Base-by-base conservation (phyloP, 2,329 filamentous ascomycete genomes). In the Diplodia corticola region DNA sequence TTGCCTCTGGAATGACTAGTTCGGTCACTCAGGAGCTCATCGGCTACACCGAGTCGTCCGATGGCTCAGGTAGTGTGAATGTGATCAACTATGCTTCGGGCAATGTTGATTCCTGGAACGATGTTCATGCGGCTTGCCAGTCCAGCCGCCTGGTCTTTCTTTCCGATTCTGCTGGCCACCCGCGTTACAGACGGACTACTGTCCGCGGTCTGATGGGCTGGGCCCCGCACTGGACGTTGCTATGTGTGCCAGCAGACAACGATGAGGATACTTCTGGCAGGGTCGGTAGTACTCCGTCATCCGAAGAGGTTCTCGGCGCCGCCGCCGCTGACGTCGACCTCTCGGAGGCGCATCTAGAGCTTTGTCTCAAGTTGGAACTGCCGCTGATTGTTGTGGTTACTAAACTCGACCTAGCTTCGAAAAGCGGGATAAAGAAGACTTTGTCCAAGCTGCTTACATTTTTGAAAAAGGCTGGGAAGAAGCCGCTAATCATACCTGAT, bases 11-110 rank as follows among this genome's bases (percentile, higher is more conserved):
- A 0, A 85, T 97, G 69, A 99, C 95, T 1, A 97, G 93, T 74
- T 98, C 94, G 5, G 90, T 99, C 51, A 92, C 95, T 0, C 94
- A 97, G 73, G 95, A 98, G 76, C 83, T 99, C 10, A 86, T 99
- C 68, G 95, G 95, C 7, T 99, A 98, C 75, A 75, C 73, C 26
- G 49, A 48, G 7, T 44, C 49, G 17, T 17, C 63, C 17, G 35
- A 61, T 20, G 55, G 20, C 5, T 61, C 55, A 48, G 55, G 37
- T 7, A 20, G 33, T 12, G 35, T 63, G 17, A 77, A 82, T 57
- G 40, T 72, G 30, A 50, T 69, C 12, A 98, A 97, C 75, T 98
- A 96, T 75, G 89, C 91, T 3, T 89, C 90, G 67, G 89, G 89
- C 15, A 92, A 97, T 74, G 89, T 97, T 54, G 91, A 92, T 67